These are phyloP conservation scores for Penicillium pulvis DNA, from an alignment of 495 filamentous ascomycete genomes.

Conservation along the genomic window DNA sequence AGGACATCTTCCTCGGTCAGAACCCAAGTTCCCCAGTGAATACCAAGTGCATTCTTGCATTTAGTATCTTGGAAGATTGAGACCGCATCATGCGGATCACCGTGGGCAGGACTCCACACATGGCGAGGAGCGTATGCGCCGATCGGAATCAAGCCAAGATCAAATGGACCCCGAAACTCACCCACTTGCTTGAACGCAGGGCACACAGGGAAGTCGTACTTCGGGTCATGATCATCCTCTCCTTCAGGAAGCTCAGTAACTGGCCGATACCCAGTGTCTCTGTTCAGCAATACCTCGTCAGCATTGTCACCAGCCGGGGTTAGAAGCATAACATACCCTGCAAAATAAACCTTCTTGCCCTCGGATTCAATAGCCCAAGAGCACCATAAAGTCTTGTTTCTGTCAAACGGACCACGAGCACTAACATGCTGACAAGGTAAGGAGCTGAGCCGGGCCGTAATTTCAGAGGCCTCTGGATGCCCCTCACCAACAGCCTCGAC, in stretches of 20 bases:
- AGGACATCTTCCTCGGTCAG: constrained; percentile 83
- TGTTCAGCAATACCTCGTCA: constrained; percentile 8
- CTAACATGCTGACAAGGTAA: constrained; percentile 86
- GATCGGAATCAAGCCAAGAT: constrained; percentile 93
- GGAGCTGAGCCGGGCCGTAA: constrained; percentile 76
- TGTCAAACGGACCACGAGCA: constrained; percentile 68
- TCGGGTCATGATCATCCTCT: constrained; percentile 72
- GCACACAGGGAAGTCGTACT: constrained; percentile 72
- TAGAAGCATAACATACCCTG: constrained; percentile 34
- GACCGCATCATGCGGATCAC: constrained; percentile 84
- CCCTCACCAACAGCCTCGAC: constrained; percentile 33
- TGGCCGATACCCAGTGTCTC: constrained; percentile 78
- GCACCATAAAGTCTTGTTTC: constrained; percentile 77
- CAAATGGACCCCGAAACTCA: constrained; percentile 78
- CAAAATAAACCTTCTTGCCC: constrained; percentile 48
- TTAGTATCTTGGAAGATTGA: constrained; percentile 88
- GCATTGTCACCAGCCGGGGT: not conserved
- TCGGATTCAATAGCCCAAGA: constrained; percentile 83
- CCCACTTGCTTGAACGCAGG: constrained; percentile 91
- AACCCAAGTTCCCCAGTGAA: constrained; percentile 95
- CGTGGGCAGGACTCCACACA: constrained; percentile 79
- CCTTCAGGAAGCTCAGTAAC: constrained; percentile 69
- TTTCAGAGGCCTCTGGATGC: constrained; percentile 39
- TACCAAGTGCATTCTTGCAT: constrained; percentile 81
- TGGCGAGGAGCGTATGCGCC: constrained; percentile 85